These are phyloP conservation scores for Penicillium sumatraense DNA, from an alignment of 2,329 filamentous ascomycete species.

Conservation along the genomic window DNA sequence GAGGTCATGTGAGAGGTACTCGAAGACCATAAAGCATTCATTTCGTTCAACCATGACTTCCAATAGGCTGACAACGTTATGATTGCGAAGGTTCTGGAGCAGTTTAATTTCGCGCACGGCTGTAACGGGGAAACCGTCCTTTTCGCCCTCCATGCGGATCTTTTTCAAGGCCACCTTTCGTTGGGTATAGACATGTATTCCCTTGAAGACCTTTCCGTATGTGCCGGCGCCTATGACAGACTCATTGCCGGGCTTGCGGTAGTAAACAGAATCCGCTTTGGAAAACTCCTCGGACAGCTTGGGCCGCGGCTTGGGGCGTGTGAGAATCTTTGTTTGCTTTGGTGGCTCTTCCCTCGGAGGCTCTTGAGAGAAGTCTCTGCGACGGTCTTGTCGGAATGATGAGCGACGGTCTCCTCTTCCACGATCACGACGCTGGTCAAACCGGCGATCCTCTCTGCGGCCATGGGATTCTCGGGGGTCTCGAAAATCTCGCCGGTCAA, in stretches of 20 bases:
- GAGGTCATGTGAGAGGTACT: constrained; percentile 94
- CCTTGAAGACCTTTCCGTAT: constrained; percentile 96
- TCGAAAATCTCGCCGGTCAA: constrained; percentile 42
- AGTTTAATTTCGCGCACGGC: constrained; percentile 96
- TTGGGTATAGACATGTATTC: constrained; percentile 76
- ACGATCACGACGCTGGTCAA: constrained; percentile 46
- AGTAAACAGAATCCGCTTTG: constrained; percentile 87
- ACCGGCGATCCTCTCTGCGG: constrained; percentile 46
- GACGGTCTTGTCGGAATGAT: constrained; percentile 50
- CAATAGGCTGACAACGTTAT: constrained; percentile 83
- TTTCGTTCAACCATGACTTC: constrained; percentile 99
- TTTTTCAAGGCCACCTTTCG: constrained; percentile 90
- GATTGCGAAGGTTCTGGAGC: constrained; percentile 87
- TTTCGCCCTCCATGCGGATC: constrained; percentile 99
- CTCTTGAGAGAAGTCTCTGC: constrained; percentile 52
- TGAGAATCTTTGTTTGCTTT: constrained; percentile 70
- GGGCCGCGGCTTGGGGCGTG: constrained; percentile 72
- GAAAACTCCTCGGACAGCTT: constrained; percentile 73
- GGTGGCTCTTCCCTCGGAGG: constrained; percentile 47
- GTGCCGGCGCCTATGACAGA: constrained; percentile 95
- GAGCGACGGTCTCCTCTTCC: constrained; percentile 37
- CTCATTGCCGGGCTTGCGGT: constrained; percentile 93
- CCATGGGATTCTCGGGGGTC: constrained; percentile 32
- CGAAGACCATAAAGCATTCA: constrained; percentile 99
- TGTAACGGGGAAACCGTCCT: constrained; percentile 97